A percentile compares a stretch with the other conserved stretches of the same genome.
phyloP scores from a whole-genome alignment of 1,284 basidiomycete species.

The Vanrija humicola region DNA sequence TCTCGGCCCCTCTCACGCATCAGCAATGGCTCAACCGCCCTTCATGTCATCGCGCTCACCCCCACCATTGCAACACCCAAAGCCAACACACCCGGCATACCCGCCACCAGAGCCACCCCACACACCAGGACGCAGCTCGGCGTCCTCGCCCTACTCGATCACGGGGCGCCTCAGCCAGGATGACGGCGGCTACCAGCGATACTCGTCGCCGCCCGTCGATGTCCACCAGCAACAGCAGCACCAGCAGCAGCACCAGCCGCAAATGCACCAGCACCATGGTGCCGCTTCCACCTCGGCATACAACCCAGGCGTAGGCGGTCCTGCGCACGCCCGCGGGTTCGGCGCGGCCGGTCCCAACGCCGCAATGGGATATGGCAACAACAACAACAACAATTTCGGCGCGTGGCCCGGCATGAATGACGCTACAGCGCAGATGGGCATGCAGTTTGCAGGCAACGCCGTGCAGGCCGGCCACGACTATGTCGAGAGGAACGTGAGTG shows the following conservation, averaged over 20 bases:
- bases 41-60: constrained; percentile 58
- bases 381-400: constrained; percentile 17
- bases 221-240: constrained; percentile 1
- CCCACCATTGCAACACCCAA: constrained; percentile 79
- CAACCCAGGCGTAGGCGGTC: background rate
- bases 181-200: constrained; percentile 43
- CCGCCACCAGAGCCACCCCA: constrained; percentile 77
- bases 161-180: constrained; percentile 51
- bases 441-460: constrained; percentile 90
- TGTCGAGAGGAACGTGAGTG: constrained; percentile 82
- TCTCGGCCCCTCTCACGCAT: background rate
- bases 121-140: constrained; percentile 56
- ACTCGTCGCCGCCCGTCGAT: constrained; percentile 48
- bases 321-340: constrained; percentile 1
- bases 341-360: constrained; percentile 9
- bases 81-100: constrained; percentile 82
- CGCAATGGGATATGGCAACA: constrained; percentile 12
- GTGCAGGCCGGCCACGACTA: constrained; percentile 93
- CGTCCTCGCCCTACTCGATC: constrained; percentile 43
- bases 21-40: constrained; percentile 32
- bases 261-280: constrained; percentile 35
- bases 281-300: constrained; percentile 10
- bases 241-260: constrained; percentile 17
- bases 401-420: constrained; percentile 63
- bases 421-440: constrained; percentile 90